Evolutionary conservation across 2,329 filamentous ascomycete species (phyloP).

Genomic region (Neurospora crassa): DNA sequence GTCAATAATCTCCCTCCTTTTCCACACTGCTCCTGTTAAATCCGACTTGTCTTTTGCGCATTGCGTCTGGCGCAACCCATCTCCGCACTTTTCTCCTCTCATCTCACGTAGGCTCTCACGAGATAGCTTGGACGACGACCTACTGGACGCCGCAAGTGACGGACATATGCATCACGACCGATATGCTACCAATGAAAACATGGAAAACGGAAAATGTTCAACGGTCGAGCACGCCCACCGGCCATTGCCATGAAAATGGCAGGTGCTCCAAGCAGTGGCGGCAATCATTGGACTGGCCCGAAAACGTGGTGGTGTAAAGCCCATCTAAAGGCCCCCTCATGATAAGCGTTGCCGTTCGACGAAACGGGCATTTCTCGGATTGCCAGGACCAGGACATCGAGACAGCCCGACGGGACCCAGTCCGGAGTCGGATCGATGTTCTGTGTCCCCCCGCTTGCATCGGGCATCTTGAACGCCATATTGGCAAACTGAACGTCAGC

Average conservation of each 20-base stretch:
- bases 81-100: not conserved
- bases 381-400: not conserved
- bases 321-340: not conserved
- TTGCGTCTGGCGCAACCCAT: not conserved
- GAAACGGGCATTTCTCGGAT: not conserved
- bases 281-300: not conserved
- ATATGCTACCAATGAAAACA: not conserved
- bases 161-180: not conserved
- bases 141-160: not conserved
- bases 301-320: not conserved
- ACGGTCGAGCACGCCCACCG: not conserved
- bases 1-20: not conserved
- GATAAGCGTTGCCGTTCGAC: not conserved
- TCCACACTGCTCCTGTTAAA: not conserved
- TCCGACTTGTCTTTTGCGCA: not conserved
- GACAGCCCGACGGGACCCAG: not conserved
- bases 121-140: not conserved
- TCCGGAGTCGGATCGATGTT: not conserved
- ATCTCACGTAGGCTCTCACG: not conserved
- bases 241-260: not conserved
- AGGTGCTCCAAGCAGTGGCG: not conserved
- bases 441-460: not conserved
- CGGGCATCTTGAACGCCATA: not conserved
- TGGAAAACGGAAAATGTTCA: not conserved
- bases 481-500: not conserved